Conservation (phyloP, 2,329 filamentous ascomycete species). For the Dactylonectria macrodidyma region DNA sequence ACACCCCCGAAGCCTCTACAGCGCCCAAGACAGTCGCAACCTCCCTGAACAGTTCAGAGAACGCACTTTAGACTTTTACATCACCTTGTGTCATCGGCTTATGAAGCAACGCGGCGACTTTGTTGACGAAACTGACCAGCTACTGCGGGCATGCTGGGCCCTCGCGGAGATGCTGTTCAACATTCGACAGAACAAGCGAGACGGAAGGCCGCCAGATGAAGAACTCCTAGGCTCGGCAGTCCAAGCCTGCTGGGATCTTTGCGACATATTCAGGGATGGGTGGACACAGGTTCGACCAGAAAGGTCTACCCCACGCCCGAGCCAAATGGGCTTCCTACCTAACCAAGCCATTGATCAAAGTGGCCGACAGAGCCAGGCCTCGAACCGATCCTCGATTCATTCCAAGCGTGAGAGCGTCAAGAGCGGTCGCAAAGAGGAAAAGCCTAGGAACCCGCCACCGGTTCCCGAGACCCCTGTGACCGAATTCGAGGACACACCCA, state of each 20-base stretch:
- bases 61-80: slow-evolving; percentile 93
- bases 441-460: slow-evolving; percentile 61
- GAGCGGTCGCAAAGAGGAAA: slow-evolving; percentile 62
- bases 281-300: slow-evolving; percentile 93
- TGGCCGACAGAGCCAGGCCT: slow-evolving; percentile 64
- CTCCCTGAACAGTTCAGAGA: slow-evolving; percentile 91
- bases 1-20: slow-evolving; percentile 76
- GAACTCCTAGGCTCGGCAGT: slow-evolving; percentile 90
- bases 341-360: slow-evolving; percentile 64
- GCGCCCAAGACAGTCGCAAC: slow-evolving; percentile 84
- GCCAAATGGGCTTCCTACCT: slow-evolving; percentile 83
- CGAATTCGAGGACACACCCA: slow-evolving; percentile 91
- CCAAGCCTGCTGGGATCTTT: slow-evolving; percentile 95
- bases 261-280: slow-evolving; percentile 91
- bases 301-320: slow-evolving; percentile 86
- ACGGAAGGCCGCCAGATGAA: slow-evolving; percentile 81
- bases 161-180: slow-evolving; percentile 95
- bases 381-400: slow-evolving; percentile 65
- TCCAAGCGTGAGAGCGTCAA: slow-evolving; percentile 70
- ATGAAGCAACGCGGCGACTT: slow-evolving; percentile 92
- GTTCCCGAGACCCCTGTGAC: slow-evolving; percentile 93
- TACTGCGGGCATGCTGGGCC: slow-evolving; percentile 90
- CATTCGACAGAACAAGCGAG: slow-evolving; percentile 84
- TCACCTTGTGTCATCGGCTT: slow-evolving; percentile 92
- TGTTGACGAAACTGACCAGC: slow-evolving; percentile 85